Evolutionary conservation across 2,329 filamentous ascomycete species (phyloP), one percentile per base, ranked within the genome.

Genomic region (Ustilaginoidea virens): DNA sequence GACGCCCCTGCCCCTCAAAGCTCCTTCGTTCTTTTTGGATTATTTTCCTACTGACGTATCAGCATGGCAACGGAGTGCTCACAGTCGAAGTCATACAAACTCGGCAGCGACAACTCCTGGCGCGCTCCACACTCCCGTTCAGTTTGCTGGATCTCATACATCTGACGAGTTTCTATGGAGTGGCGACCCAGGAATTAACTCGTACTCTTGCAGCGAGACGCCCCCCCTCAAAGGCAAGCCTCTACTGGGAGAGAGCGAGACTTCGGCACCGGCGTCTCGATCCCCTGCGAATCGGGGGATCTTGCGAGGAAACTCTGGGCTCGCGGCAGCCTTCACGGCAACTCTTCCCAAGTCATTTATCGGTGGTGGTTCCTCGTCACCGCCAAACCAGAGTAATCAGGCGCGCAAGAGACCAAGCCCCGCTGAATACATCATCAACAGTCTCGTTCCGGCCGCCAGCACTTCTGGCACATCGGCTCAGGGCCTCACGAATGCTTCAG

Each of bases 1-100:
- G 38, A 74, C 68, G 16, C 73, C 73, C 6, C 53, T 78, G 10
- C 63, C 70, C 3, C 63, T 75, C 56, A 77, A 77, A 45, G 70
- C 69, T 1, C 71, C 69, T 1, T 69, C 71, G 0, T 78, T 77
- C 40, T 76, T 73, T 1, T 52, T 78, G 2, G 70, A 76, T 33
- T 78, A 78, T 41, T 75, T 75, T 35, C 71, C 73, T 1, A 67
- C 62, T 1, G 63, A 74, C 35, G 61, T 59, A 2, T 59, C 61
- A 1, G 51, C 63, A 9, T 72, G 67, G 68, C 60, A 58, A n/a
- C 73, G 68, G 68, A 60, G 57, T 18, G 45, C 58, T 15, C 60
- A 63, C 37, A 56, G 58, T 28, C 61, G 57, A 33, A 71, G 63
- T 31, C 61, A 65, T 23, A 58, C 56, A 10, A 63, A 62, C 36